Conservation (phyloP, 805 yeast genomes). For the Maudiozyma barnettii region DNA sequence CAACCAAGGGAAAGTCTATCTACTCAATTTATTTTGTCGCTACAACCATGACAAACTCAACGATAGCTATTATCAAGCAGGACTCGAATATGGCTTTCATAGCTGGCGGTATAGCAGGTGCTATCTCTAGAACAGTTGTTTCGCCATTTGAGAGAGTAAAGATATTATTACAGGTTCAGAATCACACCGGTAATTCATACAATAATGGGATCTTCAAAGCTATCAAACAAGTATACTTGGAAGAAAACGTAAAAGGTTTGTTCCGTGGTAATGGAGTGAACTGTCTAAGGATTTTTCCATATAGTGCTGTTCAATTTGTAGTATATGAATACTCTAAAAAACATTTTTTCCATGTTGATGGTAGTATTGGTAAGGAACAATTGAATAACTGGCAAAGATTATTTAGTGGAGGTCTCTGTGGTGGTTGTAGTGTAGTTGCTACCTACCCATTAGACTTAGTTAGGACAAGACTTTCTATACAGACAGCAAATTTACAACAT, state of each 20-base stretch:
- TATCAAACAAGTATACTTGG: constrained; percentile 66
- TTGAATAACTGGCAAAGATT: constrained; percentile 40
- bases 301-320: constrained; percentile 87
- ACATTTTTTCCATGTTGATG: constrained; percentile 27
- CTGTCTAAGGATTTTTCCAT: constrained; percentile 85
- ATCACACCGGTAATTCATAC: constrained; percentile 28
- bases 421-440: constrained; percentile 64
- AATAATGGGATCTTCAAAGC: constrained; percentile 69
- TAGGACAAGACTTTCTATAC: constrained; percentile 80
- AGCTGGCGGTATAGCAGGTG: constrained; percentile 74
- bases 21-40: no score
- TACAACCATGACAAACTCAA: background rate
- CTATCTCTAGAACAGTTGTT: constrained; percentile 78
- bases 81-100: constrained; percentile 30
- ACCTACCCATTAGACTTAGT: constrained; percentile 91
- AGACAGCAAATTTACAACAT: constrained; percentile 57
- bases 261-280: constrained; percentile 88
- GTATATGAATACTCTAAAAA: constrained; percentile 61
- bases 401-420: constrained; percentile 72
- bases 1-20: no score
- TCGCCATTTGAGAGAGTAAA: constrained; percentile 94
- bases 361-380: constrained; percentile 23
- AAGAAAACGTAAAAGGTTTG: constrained; percentile 86
- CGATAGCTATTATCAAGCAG: constrained; percentile 10
- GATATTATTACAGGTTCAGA: constrained; percentile 84